Evolutionary conservation across 257 asterid species (phyloP), one percentile per base, ranked within the genome.

Genomic region (Rubia yunnanensis): DNA sequence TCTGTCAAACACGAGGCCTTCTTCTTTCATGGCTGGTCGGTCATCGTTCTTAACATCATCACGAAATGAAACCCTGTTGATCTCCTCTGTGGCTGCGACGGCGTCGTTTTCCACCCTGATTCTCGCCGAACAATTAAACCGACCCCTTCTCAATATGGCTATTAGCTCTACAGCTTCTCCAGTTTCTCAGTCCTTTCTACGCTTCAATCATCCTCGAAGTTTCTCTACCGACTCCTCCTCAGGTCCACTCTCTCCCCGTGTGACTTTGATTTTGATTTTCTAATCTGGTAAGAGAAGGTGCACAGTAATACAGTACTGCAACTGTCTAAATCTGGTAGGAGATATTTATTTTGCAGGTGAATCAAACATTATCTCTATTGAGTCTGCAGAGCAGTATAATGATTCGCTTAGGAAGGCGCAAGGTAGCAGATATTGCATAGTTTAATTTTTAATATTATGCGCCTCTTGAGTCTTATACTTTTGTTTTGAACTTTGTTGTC

Each of bases 371-470:
- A 91, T 90, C 35, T 65, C 64, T 2, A 81, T 94, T 1, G 97
- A 94, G 81, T 81, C 97, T 20, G 95, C 85, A 76, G 88, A 86
- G 76, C 95, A 90, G 79, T 84, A 83, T 55, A 80, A 79, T 72
- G 83, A 83, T 66, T 82, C 91, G 36, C 88, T 94, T 68, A 83
- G 82, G 73, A 94, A 85, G 79, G 85, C 80, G 63, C 73, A 82
- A 82, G 97, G 99, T 90, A 81, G 22, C 52, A 20, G 26, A 31
- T 18, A 10, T 3, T 63, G 55, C 17, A 41, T 27, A 15, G 20
- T 48, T 1, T 9, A 18, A 0, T 60, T 15, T 30, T 20, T 71
- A 20, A 30, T 35, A 6, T 70, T 31, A 27, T 18, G 56, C 65
- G 5, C 22, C 17, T 31, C 61, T 13, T 64, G 64, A 44, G 75